Evolutionary conservation across 257 asterid species (phyloP), one percentile per base, ranked within the genome.

Genomic region (Ajuga chamaepitys): DNA sequence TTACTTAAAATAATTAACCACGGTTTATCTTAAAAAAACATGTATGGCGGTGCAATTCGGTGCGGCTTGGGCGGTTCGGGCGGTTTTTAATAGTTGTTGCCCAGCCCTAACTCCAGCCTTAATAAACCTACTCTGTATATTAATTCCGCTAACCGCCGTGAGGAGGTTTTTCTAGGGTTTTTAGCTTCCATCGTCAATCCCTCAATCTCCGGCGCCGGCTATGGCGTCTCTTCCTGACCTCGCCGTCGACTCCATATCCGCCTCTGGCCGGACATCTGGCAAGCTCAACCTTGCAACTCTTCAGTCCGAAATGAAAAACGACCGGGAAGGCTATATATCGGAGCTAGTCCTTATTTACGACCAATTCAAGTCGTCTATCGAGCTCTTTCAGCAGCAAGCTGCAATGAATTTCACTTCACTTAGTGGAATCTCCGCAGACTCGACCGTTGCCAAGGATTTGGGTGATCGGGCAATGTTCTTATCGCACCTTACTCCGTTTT

Each of bases 341-440:
- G 98, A 89, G 78, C 78, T 93, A 20, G 54, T 14, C 8, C 73
- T 85, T 18, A 64, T 93, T 9, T 87, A 87, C 83, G 75, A 59
- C 35, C 97, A 89, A 70, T 93, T 89, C 78, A 84, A 85, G 70
- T 84, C 96, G 0, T 85, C 91, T 7, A 77, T 89, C n/a, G 96
- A 87, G 57, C 88, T 87, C 20, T 93, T 89, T 54, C 79, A 83
- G 77, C 88, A 86, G 61, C 96, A 93, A 75, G 88, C 97, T 0
- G 95, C 94, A 2, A 60, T 82, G 58, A 89, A 80, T 67, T 89
- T 86, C 80, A 85, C 91, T 62, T 87, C 99, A 4, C 70, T 82
- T 7, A 87, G 85, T 46, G 97, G 98, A 44, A 81, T 84, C 47
- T 67, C 83, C 2, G 71, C 82, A 10, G 99, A 87, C 73, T 37